phyloP scores from a whole-genome alignment of 2,329 filamentous ascomycete species.

The Gaeumannomyces tritici region DNA sequence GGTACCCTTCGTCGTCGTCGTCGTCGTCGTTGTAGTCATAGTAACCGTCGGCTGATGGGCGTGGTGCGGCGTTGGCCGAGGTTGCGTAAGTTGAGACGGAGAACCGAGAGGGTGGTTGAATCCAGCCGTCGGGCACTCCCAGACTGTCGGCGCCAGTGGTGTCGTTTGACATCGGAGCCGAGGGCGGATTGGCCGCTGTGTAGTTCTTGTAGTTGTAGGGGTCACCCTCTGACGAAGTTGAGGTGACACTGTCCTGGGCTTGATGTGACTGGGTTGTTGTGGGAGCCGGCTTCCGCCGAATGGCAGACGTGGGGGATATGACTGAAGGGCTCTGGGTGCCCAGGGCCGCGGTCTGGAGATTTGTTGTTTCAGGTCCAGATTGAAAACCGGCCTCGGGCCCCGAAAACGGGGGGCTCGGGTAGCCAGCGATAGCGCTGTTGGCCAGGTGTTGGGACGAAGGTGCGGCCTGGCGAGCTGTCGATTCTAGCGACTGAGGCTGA shows the following conservation, averaged over 20 bases:
- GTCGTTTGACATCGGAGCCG: slow-evolving; percentile 7
- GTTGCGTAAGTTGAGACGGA: slow-evolving; percentile 54
- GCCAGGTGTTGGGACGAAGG: slow-evolving; percentile 20
- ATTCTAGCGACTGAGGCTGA: slow-evolving; percentile 9
- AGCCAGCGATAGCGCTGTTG: slow-evolving; percentile 13
- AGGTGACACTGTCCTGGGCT: slow-evolving; percentile 8
- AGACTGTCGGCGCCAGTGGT: slow-evolving; percentile 9
- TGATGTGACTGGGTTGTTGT: background rate
- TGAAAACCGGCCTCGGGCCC: slow-evolving; percentile 8
- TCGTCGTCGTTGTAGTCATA: slow-evolving; percentile 3
- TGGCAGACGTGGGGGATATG: background rate
- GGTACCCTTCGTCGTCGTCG: background rate
- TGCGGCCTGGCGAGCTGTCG: slow-evolving; percentile 23
- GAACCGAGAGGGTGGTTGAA: slow-evolving; percentile 50
- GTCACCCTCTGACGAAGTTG: slow-evolving; percentile 9
- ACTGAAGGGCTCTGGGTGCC: background rate
- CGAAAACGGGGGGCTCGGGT: slow-evolving; percentile 28
- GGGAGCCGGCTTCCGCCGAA: slow-evolving; percentile 1
- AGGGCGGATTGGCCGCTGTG: slow-evolving; percentile 6
- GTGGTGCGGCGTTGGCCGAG: slow-evolving; percentile 28
- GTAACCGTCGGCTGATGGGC: slow-evolving; percentile 2
- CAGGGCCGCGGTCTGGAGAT: background rate
- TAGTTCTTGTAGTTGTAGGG: slow-evolving; percentile 13
- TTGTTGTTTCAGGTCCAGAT: background rate
- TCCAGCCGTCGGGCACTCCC: slow-evolving; percentile 25